Percentiles rank a stretch among this genome's conserved stretches.
Evolutionary conservation across 805 yeast genomes (phyloP).

Genomic region (Isabelozyma heimii): DNA sequence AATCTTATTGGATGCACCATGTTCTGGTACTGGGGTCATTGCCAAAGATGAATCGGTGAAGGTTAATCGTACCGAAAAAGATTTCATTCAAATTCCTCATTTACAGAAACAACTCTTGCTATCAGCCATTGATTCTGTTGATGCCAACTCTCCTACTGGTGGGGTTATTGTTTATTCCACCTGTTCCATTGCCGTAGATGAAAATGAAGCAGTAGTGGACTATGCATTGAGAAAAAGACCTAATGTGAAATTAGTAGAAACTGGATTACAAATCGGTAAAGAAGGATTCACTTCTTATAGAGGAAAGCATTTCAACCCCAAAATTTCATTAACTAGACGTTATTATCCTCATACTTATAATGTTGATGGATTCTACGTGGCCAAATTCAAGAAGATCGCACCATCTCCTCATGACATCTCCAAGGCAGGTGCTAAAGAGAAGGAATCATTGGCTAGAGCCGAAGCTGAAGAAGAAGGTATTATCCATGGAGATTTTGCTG

Average conservation of each 20-base stretch:
- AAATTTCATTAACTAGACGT: conserved; percentile 79
- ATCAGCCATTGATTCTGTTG: conserved; percentile 96
- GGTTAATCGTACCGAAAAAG: conserved; percentile 90
- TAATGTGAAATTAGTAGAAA: conserved; percentile 88
- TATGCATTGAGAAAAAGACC: conserved; percentile 96
- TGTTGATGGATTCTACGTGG: conserved; percentile 98
- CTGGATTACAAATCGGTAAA: conserved; percentile 91
- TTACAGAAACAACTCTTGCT: conserved; percentile 89
- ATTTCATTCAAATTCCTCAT: conserved; percentile 94
- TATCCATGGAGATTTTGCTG: conserved; percentile 82
- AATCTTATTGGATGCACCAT: conserved; percentile 94
- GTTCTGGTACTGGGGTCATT: conserved; percentile 99
- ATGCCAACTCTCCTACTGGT: conserved; percentile 87
- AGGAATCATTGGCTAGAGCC: conserved; percentile 75
- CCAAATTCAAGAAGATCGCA: conserved; percentile 89
- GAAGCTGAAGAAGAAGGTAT: conserved; percentile 81
- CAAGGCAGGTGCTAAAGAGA: conserved; percentile 85
- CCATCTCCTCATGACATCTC: conserved; percentile 81
- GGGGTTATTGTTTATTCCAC: conserved; percentile 96
- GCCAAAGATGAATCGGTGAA: conserved; percentile 96
- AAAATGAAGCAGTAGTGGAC: conserved; percentile 98
- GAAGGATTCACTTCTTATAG: conserved; percentile 92
- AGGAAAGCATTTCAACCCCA: conserved; percentile 85
- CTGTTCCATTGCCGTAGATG: conserved; percentile 97
- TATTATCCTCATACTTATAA: conserved; percentile 98